Percentiles rank a stretch among this genome's conserved stretches.
Evolutionary conservation across 768 basidiomycete species (phyloP).

Genomic region (Phylloporus sp.): DNA sequence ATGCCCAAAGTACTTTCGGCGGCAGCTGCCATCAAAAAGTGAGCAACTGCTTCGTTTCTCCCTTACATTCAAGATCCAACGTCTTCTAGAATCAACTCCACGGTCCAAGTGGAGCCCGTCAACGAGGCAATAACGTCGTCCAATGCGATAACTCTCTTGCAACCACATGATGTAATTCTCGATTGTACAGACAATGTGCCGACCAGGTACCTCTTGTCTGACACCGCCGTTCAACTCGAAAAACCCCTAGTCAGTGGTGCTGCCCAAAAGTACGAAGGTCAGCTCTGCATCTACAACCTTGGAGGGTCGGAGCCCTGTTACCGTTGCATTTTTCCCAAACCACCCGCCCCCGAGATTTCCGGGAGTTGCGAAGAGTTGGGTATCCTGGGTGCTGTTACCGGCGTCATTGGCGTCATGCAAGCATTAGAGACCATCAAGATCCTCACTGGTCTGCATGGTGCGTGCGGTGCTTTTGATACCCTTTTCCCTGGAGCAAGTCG

Average conservation of each 20-base stretch:
- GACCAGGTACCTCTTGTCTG: conserved; percentile 90
- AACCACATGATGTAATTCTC: conserved; percentile 69
- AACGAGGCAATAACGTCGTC: conserved; percentile 48
- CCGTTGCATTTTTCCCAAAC: conserved; percentile 85
- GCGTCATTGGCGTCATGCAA: conserved; percentile 85
- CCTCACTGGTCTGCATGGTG: conserved; percentile 64
- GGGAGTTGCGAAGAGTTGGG: conserved; percentile 88
- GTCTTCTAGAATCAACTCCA: conserved; percentile 68
- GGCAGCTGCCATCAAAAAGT: conserved; percentile 65
- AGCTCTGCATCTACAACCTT: conserved; percentile 73
- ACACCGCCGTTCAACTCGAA: conserved; percentile 69
- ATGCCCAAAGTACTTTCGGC: conserved; percentile 82
- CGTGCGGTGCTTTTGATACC: conserved; percentile 5
- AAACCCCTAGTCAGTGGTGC: conserved; percentile 91
- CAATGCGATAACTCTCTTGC: conserved; percentile 64
- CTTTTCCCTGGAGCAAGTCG: conserved; percentile 2
- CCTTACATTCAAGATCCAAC: not conserved
- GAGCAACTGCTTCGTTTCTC: conserved; percentile 3
- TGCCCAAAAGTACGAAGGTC: conserved; percentile 82
- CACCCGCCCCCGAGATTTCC: conserved; percentile 57
- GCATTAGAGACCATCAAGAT: conserved; percentile 86
- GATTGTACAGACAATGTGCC: conserved; percentile 95
- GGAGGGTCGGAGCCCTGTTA: conserved; percentile 80
- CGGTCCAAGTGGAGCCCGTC: conserved; percentile 55
- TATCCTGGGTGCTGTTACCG: conserved; percentile 84